A percentile compares a stretch with the other conserved stretches of the same genome.
phyloP scores from a whole-genome alignment of 805 yeast genomes.

The Spathaspora hagerdaliae region DNA sequence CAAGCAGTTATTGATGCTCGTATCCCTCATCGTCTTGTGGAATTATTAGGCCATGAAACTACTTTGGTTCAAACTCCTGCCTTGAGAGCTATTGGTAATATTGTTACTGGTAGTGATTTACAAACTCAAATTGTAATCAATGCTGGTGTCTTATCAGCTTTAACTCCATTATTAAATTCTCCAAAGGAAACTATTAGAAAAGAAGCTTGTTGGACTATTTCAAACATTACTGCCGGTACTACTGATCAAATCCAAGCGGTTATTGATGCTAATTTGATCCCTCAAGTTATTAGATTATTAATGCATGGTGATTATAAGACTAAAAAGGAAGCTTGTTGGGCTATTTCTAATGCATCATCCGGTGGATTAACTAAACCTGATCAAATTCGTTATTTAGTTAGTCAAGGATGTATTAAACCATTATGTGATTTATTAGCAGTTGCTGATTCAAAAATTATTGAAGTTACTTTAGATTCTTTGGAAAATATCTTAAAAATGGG shows the following conservation, averaged over 20 bases:
- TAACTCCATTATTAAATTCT: conserved; percentile 73
- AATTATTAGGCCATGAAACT: conserved; percentile 78
- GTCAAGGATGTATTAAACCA: conserved; percentile 96
- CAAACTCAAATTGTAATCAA: conserved; percentile 96
- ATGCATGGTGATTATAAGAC: conserved; percentile 89
- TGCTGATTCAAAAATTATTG: conserved; percentile 88
- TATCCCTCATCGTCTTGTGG: conserved; percentile 91
- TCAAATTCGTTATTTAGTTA: conserved; percentile 86
- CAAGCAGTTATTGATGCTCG: conserved; percentile 97
- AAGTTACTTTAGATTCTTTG: conserved; percentile 91
- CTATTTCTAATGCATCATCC: conserved; percentile 94
- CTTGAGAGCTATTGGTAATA: conserved; percentile 93
- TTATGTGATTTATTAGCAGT: conserved; percentile 85
- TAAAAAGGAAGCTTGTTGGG: conserved; percentile 99
- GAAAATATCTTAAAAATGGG: conserved; percentile 94
- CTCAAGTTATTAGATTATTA: conserved; percentile 79
- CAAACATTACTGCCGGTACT: conserved; percentile 97
- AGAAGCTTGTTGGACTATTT: conserved; percentile 98
- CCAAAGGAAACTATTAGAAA: conserved; percentile 90
- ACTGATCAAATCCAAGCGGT: conserved; percentile 95
- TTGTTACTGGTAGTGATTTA: conserved; percentile 93
- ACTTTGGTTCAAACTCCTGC: conserved; percentile 95
- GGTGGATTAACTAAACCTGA: conserved; percentile 92
- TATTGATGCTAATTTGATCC: conserved; percentile 89
- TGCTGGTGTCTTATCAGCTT: conserved; percentile 84